Conservation (phyloP, 2,329 filamentous ascomycete genomes). For the Alternaria burnsii region DNA sequence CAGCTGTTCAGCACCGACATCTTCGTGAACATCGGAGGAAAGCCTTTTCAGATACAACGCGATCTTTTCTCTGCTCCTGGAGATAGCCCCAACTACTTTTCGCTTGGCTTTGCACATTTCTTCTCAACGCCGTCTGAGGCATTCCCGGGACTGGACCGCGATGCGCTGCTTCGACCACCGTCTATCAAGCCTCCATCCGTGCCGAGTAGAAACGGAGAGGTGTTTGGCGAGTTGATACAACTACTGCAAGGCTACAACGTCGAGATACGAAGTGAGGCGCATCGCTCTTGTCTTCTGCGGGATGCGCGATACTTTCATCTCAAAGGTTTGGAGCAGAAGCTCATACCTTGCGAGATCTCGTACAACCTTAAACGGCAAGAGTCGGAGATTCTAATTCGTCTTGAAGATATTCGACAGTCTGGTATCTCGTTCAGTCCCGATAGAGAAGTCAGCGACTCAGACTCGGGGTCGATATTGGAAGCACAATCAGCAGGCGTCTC, state of each 20-base stretch:
- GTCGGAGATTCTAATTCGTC: slow-evolving; percentile 78
- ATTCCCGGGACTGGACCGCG: slow-evolving; percentile 84
- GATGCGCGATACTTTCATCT: slow-evolving; percentile 95
- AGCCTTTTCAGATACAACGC: slow-evolving; percentile 87
- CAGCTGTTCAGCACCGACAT: slow-evolving; percentile 92
- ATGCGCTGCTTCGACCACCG: slow-evolving; percentile 82
- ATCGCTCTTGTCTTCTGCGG: slow-evolving; percentile 78
- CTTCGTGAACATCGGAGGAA: slow-evolving; percentile 87
- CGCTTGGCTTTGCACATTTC: slow-evolving; percentile 86
- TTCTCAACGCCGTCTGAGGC: slow-evolving; percentile 81
- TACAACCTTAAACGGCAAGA: slow-evolving; percentile 75
- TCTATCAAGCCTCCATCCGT: slow-evolving; percentile 85
- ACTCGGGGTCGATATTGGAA: slow-evolving; percentile 28
- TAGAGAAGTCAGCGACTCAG: slow-evolving; percentile 30
- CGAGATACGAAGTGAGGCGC: slow-evolving; percentile 76
- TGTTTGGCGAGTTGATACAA: slow-evolving; percentile 83
- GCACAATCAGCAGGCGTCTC: slow-evolving; percentile 28
- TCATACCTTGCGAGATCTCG: slow-evolving; percentile 78
- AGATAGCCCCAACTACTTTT: slow-evolving; percentile 96
- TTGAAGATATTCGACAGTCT: slow-evolving; percentile 89
- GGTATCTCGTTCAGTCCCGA: slow-evolving; percentile 74
- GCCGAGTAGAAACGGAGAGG: slow-evolving; percentile 80
- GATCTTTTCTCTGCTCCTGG: slow-evolving; percentile 86
- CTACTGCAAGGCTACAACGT: slow-evolving; percentile 85
- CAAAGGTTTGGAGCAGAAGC: slow-evolving; percentile 85